Conservation (phyloP, 2,329 filamentous ascomycete genomes). For the Ascochyta clinopodiicola region DNA sequence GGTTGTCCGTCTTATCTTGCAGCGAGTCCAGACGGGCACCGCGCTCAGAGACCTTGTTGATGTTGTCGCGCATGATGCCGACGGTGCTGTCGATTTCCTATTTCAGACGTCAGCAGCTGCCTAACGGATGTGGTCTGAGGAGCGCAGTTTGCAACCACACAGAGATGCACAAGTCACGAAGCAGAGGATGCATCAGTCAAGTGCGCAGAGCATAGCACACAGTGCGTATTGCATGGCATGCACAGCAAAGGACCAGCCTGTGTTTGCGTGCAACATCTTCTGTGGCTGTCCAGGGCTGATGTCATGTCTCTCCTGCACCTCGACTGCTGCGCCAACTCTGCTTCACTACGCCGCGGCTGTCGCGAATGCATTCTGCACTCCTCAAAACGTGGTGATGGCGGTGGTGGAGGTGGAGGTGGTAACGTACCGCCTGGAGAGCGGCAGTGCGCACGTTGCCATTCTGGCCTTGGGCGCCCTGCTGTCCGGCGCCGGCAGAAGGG, state of each 20-base stretch:
- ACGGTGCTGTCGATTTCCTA: slow-evolving; percentile 98
- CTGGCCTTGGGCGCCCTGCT: slow-evolving; percentile 56
- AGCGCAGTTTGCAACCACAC: neutral
- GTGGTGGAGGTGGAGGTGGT: neutral
- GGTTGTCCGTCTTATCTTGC: slow-evolving; percentile 92
- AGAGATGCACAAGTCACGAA: too few relatives aligned
- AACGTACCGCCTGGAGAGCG: slow-evolving; percentile 79
- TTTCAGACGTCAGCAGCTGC: slow-evolving; percentile 5
- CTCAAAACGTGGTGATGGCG: neutral
- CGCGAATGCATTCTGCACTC: slow-evolving; percentile 3
- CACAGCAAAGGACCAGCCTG: neutral
- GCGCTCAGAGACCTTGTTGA: slow-evolving; percentile 94
- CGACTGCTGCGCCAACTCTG: slow-evolving; percentile 5
- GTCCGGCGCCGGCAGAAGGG: slow-evolving; percentile 66
- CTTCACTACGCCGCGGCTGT: slow-evolving; percentile 2
- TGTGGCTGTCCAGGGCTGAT: slow-evolving; percentile 13
- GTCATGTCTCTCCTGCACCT: slow-evolving; percentile 19
- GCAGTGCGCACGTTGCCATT: slow-evolving; percentile 69
- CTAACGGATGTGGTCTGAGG: neutral
- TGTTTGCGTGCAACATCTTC: neutral
- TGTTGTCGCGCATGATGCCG: slow-evolving; percentile 94
- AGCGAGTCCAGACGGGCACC: slow-evolving; percentile 86
- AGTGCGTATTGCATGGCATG: neutral
- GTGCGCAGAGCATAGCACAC: neutral
- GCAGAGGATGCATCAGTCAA: neutral